These are phyloP conservation scores for Candida ulmi DNA, from an alignment of 805 yeast species.

Conservation along the genomic window DNA sequence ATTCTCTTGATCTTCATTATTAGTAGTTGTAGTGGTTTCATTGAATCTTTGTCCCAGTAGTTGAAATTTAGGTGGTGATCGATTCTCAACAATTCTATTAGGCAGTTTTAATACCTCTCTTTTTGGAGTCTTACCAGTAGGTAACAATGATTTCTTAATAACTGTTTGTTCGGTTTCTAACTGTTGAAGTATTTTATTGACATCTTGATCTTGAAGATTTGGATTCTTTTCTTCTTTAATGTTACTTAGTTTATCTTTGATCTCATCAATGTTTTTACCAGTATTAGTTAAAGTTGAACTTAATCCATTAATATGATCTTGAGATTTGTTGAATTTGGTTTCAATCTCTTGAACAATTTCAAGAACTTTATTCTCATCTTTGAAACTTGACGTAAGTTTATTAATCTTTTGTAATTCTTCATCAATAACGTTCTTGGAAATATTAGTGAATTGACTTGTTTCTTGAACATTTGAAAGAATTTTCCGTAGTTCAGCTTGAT, in stretches of 20 bases:
- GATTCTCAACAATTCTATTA: not conserved
- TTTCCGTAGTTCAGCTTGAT: conserved; percentile 6
- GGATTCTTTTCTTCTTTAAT: conserved; percentile 8
- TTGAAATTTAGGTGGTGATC: conserved; percentile 24
- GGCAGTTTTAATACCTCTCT: conserved; percentile 16
- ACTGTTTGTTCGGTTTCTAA: conserved; percentile 21
- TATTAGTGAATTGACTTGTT: conserved; percentile 11
- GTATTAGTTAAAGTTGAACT: conserved; percentile 1
- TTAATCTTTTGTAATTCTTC: conserved; percentile 14
- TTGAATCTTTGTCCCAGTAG: conserved; percentile 22
- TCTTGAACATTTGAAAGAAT: conserved; percentile 10
- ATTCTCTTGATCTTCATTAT: conserved; percentile 11
- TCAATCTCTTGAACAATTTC: conserved; percentile 4
- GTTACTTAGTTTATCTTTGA: conserved; percentile 1
- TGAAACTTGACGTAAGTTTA: conserved; percentile 3
- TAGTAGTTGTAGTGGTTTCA: not conserved
- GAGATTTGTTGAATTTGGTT: conserved; percentile 1
- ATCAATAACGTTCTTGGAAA: conserved; percentile 11
- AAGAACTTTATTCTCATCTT: conserved; percentile 5
- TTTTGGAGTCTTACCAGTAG: conserved; percentile 27
- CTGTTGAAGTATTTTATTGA: conserved; percentile 17
- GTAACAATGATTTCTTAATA: conserved; percentile 18
- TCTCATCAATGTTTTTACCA: not conserved
- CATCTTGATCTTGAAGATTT: conserved; percentile 16
- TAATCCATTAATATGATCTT: not conserved